A percentile compares a stretch with the other conserved stretches of the same genome.
Conservation (phyloP, 768 basidiomycete species). For the Lactarius evosmus region DNA sequence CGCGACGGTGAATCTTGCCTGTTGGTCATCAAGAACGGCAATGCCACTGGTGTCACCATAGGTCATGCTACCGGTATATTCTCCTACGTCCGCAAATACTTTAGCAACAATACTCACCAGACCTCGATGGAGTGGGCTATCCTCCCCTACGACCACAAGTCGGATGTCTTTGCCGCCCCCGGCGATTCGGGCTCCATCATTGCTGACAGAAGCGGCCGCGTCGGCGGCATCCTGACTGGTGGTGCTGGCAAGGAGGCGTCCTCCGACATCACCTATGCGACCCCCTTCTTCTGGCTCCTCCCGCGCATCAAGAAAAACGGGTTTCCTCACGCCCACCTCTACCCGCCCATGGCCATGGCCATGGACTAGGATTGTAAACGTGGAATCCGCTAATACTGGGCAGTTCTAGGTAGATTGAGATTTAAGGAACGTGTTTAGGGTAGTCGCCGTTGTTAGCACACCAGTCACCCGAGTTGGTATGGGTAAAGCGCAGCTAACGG, state of each 20-base stretch:
- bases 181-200: constrained; percentile 36
- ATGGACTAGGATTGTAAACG: not conserved
- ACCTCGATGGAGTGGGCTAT: constrained; percentile 28
- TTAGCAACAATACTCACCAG: not conserved
- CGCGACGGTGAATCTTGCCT: constrained; percentile 32
- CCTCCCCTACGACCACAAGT: constrained; percentile 26
- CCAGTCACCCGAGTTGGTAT: too few species aligned
- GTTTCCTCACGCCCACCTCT: constrained; percentile 16
- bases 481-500: not conserved
- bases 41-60: constrained; percentile 30
- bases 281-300: constrained; percentile 22
- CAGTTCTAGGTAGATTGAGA: too few species aligned
- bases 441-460: not conserved
- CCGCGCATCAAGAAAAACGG: not conserved
- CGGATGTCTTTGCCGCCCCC: constrained; percentile 30
- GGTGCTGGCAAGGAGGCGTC: constrained; percentile 25
- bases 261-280: constrained; percentile 33
- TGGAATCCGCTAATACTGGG: not conserved
- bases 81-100: not conserved
- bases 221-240: constrained; percentile 33
- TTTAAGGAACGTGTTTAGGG: not conserved
- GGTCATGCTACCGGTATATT: constrained; percentile 5
- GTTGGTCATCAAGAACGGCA: constrained; percentile 39
- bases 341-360: not conserved
- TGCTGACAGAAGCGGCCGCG: constrained; percentile 26